Base-by-base conservation (phyloP, 352 stramenopile species). In the Phytophthora gonapodyides region DNA sequence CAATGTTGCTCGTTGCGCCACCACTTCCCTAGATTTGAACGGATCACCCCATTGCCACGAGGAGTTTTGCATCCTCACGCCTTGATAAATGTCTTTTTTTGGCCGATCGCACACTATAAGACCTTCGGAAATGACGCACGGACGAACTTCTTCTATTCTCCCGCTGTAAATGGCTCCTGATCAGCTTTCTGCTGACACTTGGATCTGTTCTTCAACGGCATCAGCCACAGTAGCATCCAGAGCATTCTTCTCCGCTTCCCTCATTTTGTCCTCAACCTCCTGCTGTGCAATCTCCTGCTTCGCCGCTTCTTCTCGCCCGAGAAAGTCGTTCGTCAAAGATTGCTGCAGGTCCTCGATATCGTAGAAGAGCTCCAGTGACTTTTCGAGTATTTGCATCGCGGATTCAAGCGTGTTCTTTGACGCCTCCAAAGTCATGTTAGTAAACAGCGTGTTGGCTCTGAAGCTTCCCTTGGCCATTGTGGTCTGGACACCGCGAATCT, bases 391-490 rank as follows among this genome's bases (percentile, higher is more conserved):
- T n/a, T 68, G 60, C 13, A 71, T 76, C 2, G 81, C 71, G 21
- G 80, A 82, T 33, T 78, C 71, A 24, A 91, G 67, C 21, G 82
- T 88, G 41, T 63, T 75, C 49, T 76, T 75, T 7, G 80, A 85
- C 36, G 81, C 67, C 13, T 75, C 67, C 34, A 89, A 27, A 47
- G 79, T 88, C 34, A 91, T 67, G 42, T 76, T 78, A 10, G 76
- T 66, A 46, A 89, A 67, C n/a, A 73, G 59, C 7, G 71, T 73
- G 7, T 55, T 79, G 1, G 50, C 58, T 36, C 67, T 43, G 5
- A 34, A 55, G 0, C 69, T 41, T 2, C 58, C 54, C 8, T 69
- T 48, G 13, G 37, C 15, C 21, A 80, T 66, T 6, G 67, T 60
- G 17, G 56, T 34, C 45, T 82, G 63, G 7, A 78, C 44, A 34